These are phyloP conservation scores for Plasmodium sp. DNA, from an alignment of 169 alveolate genomes.

Conservation along the genomic window DNA sequence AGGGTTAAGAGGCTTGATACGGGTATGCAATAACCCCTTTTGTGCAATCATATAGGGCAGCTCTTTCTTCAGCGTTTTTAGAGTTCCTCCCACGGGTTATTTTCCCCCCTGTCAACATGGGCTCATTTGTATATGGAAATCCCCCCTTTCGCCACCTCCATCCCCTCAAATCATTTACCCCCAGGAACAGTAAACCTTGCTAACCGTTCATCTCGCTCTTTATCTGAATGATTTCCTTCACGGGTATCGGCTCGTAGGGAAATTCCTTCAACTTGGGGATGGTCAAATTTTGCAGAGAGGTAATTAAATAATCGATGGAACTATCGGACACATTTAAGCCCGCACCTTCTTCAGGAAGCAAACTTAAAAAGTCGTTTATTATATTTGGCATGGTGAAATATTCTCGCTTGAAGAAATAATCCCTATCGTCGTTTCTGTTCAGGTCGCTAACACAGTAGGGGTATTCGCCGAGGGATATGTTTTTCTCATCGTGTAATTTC, in stretches of 20 bases:
- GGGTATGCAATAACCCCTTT: background rate
- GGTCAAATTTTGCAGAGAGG: slow-evolving; percentile 34
- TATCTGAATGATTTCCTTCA: slow-evolving; percentile 51
- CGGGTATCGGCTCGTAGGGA: slow-evolving; percentile 74
- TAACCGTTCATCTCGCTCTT: slow-evolving; percentile 31
- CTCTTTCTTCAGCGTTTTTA: background rate
- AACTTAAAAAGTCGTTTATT: slow-evolving; percentile 64
- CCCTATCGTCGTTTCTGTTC: slow-evolving; percentile 8
- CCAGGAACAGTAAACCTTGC: background rate
- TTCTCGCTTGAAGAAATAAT: slow-evolving; percentile 38
- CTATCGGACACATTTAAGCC: slow-evolving; percentile 40
- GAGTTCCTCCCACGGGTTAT: background rate
- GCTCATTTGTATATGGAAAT: background rate
- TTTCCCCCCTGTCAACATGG: background rate
- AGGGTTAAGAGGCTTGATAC: background rate
- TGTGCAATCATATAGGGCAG: background rate
- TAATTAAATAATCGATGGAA: slow-evolving; percentile 57
- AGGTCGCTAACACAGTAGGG: background rate
- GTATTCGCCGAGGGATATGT: background rate
- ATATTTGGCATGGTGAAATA: slow-evolving; percentile 57
- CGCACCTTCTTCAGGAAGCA: slow-evolving; percentile 59
- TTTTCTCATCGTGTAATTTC: background rate
- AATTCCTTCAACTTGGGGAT: slow-evolving; percentile 38
- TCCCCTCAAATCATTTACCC: background rate
- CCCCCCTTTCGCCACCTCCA: background rate